Evolutionary conservation across 192 early-diverging fungal species (phyloP), one percentile per base, ranked within the genome.

Genomic region (Backusella luteola): DNA sequence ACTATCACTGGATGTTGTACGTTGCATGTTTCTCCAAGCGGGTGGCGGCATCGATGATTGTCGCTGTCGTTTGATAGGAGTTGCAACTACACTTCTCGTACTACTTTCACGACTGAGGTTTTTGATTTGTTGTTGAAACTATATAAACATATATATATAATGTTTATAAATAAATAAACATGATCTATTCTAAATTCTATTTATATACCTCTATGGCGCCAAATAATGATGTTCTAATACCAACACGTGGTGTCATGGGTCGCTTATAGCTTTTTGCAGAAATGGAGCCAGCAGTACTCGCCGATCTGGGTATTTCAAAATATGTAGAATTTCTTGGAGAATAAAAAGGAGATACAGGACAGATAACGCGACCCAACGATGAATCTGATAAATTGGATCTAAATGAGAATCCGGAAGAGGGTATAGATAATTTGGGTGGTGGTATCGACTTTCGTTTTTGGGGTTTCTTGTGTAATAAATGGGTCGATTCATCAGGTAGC

Each of bases 201-300:
- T 17, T 66, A 12, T 35, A 66, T 78, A 85, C 84, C 83, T 89
- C 88, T 9, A 89, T 79, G 1, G 88, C 88, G 32, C 84, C 78
- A 71, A 89, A 80, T 12, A 89, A 70, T 6, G 86, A 86, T 29
- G 88, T 80, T 67, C 86, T 75, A 38, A 82, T 82, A 26, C 84
- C 78, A 46, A 75, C 73, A 68, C 76, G 75, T 14, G 80, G 80
- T 17, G 80, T 70, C 34, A 81, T 66, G 11, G 80, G 52, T 17
- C 52, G 72, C 8, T 59, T 21, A 36, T 73, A 66, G 9, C 66
- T 44, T 23, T 72, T 66, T 35, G 71, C n/a, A n/a, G 79, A 63
- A 32, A 73, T 41, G 14, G 79, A 76, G 0, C 71, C 79, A 44
- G 17, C 26, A 1, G 70, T 46, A 34, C 70, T 72, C 6, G 70